These are phyloP conservation scores for Solanum clarkiae DNA, from an alignment of 257 asterid genomes.

Conservation along the genomic window DNA sequence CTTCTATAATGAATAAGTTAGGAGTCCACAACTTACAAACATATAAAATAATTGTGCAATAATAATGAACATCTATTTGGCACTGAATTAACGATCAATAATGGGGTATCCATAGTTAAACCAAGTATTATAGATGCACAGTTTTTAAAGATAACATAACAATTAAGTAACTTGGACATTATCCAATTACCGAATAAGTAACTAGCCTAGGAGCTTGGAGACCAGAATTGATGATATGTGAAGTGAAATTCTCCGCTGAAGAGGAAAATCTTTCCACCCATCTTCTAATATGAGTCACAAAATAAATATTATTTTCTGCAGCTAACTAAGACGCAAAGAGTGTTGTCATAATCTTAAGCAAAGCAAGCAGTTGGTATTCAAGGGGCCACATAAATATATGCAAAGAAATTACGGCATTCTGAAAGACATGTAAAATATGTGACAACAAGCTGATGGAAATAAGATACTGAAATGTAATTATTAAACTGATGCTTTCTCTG, in stretches of 20 bases:
- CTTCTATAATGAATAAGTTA: conserved; percentile 22
- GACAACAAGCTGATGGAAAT: not conserved
- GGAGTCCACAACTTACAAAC: not conserved
- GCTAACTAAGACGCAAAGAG: not conserved
- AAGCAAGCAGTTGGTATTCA: not conserved
- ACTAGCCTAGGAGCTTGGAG: not conserved
- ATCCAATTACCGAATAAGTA: not conserved
- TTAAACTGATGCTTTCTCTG: not conserved
- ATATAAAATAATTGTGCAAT: not conserved
- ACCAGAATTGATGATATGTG: not conserved
- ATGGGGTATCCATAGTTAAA: not conserved
- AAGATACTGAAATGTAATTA: not conserved
- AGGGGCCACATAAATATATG: not conserved
- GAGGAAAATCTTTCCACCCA: not conserved
- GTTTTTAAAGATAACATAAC: not conserved
- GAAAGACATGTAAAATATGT: not conserved
- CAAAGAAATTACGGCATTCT: not conserved
- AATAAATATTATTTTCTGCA: not conserved
- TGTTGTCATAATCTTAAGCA: not conserved
- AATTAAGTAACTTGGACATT: not conserved
- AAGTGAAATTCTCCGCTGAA: not conserved
- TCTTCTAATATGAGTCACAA: not conserved
- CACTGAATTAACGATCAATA: not conserved
- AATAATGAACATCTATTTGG: not conserved
- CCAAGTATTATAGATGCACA: not conserved